These are phyloP conservation scores for Carex sylvatica DNA, from an alignment of 202 grass and related monocot species.

Conservation along the genomic window DNA sequence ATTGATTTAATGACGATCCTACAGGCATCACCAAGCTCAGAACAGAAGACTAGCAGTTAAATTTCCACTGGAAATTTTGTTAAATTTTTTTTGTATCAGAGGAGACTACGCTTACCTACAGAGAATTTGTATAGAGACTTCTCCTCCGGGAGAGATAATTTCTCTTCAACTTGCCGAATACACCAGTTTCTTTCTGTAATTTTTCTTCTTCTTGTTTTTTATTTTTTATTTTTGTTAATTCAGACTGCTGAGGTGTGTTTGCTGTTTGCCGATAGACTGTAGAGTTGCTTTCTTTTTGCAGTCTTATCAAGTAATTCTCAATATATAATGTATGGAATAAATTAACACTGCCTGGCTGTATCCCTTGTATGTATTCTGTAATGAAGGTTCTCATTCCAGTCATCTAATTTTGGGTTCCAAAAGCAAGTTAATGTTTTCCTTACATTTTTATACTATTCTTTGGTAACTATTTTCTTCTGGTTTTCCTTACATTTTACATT, in stretches of 20 bases:
- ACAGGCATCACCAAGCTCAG: constrained; percentile 65
- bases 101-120: constrained; percentile 19
- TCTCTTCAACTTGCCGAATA: constrained; percentile 32
- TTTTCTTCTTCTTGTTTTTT: neutral
- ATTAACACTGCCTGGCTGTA: neutral
- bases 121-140: constrained; percentile 19
- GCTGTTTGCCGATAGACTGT: neutral
- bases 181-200: neutral
- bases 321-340: constrained; percentile 16
- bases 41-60: constrained; percentile 78
- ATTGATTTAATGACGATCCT: constrained; percentile 7
- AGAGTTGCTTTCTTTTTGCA: constrained; percentile 7
- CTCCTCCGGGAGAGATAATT: constrained; percentile 23
- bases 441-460: neutral
- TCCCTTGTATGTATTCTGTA: neutral
- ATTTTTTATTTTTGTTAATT: neutral
- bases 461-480: neutral
- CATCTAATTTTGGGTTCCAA: neutral
- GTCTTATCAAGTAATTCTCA: constrained; percentile 1
- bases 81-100: constrained; percentile 21
- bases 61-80: constrained; percentile 20
- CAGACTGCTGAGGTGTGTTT: constrained; percentile 9
- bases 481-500: neutral
- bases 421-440: neutral
- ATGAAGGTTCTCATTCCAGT: neutral